These are phyloP conservation scores for Elongisporangium undulatum DNA, from an alignment of 352 stramenopile genomes.

Conservation along the genomic window DNA sequence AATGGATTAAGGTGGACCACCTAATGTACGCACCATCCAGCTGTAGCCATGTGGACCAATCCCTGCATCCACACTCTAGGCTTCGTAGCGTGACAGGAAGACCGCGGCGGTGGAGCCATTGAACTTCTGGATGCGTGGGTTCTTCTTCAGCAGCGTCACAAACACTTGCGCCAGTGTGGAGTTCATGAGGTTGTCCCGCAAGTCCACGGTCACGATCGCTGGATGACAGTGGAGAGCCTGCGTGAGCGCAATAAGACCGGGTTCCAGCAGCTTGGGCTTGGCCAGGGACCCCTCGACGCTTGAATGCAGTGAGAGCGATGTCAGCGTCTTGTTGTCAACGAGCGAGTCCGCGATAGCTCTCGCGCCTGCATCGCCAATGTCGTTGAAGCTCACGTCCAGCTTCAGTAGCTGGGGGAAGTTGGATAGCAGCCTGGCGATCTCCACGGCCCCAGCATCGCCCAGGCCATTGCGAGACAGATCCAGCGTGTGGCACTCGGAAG, in stretches of 20 bases:
- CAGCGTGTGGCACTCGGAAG: conserved; percentile 24
- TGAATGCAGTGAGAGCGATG: conserved; percentile 41
- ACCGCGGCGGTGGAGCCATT: conserved; percentile 44
- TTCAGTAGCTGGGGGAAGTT: conserved; percentile 26
- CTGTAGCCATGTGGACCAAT: no score
- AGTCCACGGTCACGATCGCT: conserved; percentile 33
- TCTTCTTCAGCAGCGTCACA: conserved; percentile 35
- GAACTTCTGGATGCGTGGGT: conserved; percentile 45
- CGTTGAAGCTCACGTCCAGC: conserved; percentile 72
- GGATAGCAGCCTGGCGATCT: conserved; percentile 34
- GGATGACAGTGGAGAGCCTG: conserved; percentile 29
- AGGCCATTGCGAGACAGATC: conserved; percentile 52
- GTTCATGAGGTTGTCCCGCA: conserved; percentile 44
- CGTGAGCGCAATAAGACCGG: conserved; percentile 27
- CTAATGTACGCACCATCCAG: no score
- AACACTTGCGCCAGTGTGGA: conserved; percentile 22
- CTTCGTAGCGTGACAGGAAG: conserved; percentile 44
- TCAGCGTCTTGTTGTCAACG: conserved; percentile 34
- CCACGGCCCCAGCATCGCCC: conserved; percentile 48
- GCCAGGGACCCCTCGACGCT: conserved; percentile 24
- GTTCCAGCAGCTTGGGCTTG: conserved; percentile 37
- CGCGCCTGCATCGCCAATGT: conserved; percentile 53
- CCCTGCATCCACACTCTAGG: no score
- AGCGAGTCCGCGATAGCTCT: conserved; percentile 37
- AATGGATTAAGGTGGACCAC: neutral